Evolutionary conservation across 148 eudicot genomes (phyloP).

Genomic region (Rhododendron kiyosumense): DNA sequence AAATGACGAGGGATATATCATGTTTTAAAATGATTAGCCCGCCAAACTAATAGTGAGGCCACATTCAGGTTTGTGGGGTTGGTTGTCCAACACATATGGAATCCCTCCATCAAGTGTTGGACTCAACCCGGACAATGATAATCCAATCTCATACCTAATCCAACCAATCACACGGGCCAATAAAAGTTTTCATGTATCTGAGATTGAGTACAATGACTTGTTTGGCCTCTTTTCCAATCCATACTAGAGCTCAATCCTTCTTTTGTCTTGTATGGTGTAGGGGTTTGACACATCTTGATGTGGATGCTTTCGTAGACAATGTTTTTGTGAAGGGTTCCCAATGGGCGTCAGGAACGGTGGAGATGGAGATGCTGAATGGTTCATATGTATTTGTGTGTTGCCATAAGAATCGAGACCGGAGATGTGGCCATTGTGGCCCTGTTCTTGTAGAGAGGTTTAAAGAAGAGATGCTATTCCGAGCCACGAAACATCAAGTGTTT

Average conservation of each 20-base stretch:
- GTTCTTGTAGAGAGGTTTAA: slow-evolving; percentile 6
- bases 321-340: slow-evolving; percentile 6
- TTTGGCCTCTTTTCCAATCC: neutral
- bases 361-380: slow-evolving; percentile 1
- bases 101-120: too few relatives aligned
- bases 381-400: slow-evolving; percentile 9
- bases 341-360: neutral
- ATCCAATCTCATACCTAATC: too few relatives aligned
- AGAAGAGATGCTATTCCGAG: slow-evolving; percentile 7
- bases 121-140: too few relatives aligned
- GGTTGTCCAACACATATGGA: too few relatives aligned
- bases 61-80: too few relatives aligned
- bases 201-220: neutral
- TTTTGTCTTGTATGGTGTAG: neutral
- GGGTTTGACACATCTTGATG: slow-evolving; percentile 14
- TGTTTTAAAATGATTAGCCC: too few relatives aligned
- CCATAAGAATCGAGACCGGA: slow-evolving; percentile 15
- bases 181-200: neutral
- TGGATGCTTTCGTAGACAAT: slow-evolving; percentile 4
- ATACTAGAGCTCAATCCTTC: neutral
- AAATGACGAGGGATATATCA: too few relatives aligned
- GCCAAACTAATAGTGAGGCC: too few relatives aligned
- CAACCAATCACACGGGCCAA: too few relatives aligned
- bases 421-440: slow-evolving; percentile 10
- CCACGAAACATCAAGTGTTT: slow-evolving; percentile 7